Evolutionary conservation across 78 protist genomes (phyloP), one percentile per base, ranked within the genome.

Genomic region (Dictyostelium intermedium): DNA sequence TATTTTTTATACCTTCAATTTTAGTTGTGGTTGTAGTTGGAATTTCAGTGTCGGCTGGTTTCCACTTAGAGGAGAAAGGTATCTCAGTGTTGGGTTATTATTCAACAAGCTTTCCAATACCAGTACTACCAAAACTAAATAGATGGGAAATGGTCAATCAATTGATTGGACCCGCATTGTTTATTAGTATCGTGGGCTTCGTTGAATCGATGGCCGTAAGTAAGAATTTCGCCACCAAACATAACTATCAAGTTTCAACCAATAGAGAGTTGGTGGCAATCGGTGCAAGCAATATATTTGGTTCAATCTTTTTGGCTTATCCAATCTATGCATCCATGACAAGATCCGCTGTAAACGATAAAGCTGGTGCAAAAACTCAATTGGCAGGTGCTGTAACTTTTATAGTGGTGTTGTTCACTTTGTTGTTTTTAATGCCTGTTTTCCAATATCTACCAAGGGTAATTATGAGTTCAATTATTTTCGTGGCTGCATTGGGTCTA

Each of bases 191-290:
- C 7, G 94, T 89, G 0, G 94, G 94, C 5, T 89, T 82, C 47
- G 91, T 80, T 20, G 91, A 92, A 13, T 56, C 83, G 5, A 92
- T 92, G 91, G 87, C 91, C 1, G 82, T 86, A 32, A 60, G 69
- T 43, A 91, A 63, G 60, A 91, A 72, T 7, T 91, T 82, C 25
- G 87, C 94, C 14, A 74, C 94, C 5, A 77, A 91, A 79, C 86
- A 82, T 69, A 91, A 91, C 18, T 80, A 91, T 34, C 85, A 83
- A 81, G 84, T 80, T n/a, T 72, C 91, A 41, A 92, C 96, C 80
- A 92, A 92, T 23, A 85, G 96, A 70, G 96, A 92, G 56, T 73
- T 92, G 25, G 96, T 92, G 0, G 91, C 96, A 25, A 92, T 92
- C 37, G 96, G 96, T 30, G 53, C 86, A 73, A 66, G 86, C 2